These are phyloP conservation scores for Alternaria gansuensis DNA, from an alignment of 2,329 filamentous ascomycete species.

Conservation along the genomic window DNA sequence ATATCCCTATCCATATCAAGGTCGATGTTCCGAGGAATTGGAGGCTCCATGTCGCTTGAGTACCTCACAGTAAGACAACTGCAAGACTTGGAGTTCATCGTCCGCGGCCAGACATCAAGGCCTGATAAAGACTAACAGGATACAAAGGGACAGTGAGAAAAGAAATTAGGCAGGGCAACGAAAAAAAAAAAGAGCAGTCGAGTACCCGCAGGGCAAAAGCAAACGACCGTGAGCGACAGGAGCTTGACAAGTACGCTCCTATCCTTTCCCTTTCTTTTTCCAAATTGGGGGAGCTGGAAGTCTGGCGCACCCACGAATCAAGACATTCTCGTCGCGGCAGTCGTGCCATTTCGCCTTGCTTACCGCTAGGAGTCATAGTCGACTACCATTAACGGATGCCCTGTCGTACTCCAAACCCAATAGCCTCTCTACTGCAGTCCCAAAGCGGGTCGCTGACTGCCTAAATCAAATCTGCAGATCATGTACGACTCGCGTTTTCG, in stretches of 20 bases:
- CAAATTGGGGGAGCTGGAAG: slow-evolving; percentile 12
- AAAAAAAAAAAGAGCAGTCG: slow-evolving; percentile 11
- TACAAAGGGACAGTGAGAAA: slow-evolving; percentile 3
- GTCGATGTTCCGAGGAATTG: slow-evolving; percentile 27
- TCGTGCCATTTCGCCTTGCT: slow-evolving; percentile 22
- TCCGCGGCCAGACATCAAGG: slow-evolving; percentile 13
- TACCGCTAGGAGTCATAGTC: slow-evolving; percentile 20
- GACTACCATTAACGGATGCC: slow-evolving; percentile 24
- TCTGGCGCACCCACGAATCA: slow-evolving; percentile 23
- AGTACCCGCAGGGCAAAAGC: slow-evolving; percentile 7
- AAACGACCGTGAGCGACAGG: slow-evolving; percentile 4
- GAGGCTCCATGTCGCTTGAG: slow-evolving; percentile 28
- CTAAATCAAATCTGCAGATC: background rate
- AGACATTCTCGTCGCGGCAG: slow-evolving; percentile 15
- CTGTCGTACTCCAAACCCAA: slow-evolving; percentile 16
- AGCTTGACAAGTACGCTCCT: slow-evolving; percentile 18
- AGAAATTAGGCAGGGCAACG: slow-evolving; percentile 12
- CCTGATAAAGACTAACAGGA: slow-evolving; percentile 6
- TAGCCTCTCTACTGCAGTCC: slow-evolving; percentile 18
- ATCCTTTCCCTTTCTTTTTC: slow-evolving; percentile 9
- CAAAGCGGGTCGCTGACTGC: slow-evolving; percentile 14
- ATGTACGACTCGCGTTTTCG: slow-evolving; percentile 15
- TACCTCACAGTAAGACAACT: slow-evolving; percentile 26
- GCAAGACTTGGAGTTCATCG: slow-evolving; percentile 31
- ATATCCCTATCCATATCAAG: slow-evolving; percentile 26